Evolutionary conservation across 2,329 filamentous ascomycete species (phyloP).

Genomic region (Fusarium falciforme): DNA sequence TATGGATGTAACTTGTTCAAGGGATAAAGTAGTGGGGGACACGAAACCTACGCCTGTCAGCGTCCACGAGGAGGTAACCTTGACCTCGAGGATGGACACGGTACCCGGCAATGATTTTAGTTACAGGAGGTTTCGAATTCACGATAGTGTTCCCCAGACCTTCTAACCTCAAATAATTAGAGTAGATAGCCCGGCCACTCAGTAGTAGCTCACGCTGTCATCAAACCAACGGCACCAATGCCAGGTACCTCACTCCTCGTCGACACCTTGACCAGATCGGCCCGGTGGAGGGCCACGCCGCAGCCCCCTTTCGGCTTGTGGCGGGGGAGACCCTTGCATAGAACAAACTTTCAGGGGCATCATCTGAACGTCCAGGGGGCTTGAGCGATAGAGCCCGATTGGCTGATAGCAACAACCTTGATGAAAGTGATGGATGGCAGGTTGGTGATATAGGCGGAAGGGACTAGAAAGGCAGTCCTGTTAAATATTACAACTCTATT

Average conservation of each 20-base stretch:
- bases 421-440: slow-evolving; percentile 63
- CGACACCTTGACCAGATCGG: not conserved
- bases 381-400: slow-evolving; percentile 38
- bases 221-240: not conserved
- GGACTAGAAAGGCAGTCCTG: not conserved
- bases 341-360: slow-evolving; percentile 6
- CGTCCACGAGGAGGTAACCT: not conserved
- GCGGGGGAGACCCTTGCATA: slow-evolving; percentile 21
- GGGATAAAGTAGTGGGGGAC: slow-evolving; percentile 31
- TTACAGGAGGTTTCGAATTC: not conserved
- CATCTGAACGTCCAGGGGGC: not conserved
- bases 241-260: not conserved
- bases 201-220: not conserved
- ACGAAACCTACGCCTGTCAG: not conserved
- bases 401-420: slow-evolving; percentile 43
- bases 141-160: not conserved
- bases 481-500: not conserved
- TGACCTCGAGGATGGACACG: not conserved
- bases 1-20: slow-evolving; percentile 21
- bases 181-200: not conserved
- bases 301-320: slow-evolving; percentile 5
- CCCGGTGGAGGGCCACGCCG: not conserved
- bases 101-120: not conserved
- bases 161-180: not conserved
- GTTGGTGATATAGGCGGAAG: not conserved